A percentile compares a stretch with the other conserved stretches of the same genome.
phyloP scores from a whole-genome alignment of 2,329 filamentous ascomycete species.

The Dothistroma pini region DNA sequence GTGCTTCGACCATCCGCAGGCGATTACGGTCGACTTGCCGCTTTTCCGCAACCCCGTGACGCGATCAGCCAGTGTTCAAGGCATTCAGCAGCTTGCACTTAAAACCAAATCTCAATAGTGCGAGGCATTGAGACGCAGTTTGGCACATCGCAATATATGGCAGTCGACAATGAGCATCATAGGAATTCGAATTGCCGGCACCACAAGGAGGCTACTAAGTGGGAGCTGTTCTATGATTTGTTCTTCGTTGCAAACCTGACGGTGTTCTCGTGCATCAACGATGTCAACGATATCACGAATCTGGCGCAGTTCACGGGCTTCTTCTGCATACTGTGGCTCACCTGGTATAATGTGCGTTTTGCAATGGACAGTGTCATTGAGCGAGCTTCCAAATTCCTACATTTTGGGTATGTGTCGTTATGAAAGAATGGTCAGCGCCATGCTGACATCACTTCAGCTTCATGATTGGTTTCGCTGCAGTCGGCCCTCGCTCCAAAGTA shows the following conservation, averaged over 20 bases:
- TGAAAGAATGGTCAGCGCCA: not conserved
- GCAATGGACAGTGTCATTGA: conserved; percentile 40
- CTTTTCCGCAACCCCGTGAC: not conserved
- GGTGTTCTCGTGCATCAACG: conserved; percentile 57
- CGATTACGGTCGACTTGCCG: not conserved
- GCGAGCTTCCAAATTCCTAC: not conserved
- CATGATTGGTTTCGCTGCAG: conserved; percentile 1
- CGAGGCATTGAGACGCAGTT: not conserved
- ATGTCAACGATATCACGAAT: conserved; percentile 49
- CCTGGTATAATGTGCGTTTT: not conserved
- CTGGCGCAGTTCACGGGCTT: conserved; percentile 49
- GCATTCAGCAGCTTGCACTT: not conserved
- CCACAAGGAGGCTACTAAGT: conserved; percentile 16
- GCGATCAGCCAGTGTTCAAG: not conserved
- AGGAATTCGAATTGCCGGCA: not conserved
- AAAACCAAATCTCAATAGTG: not conserved
- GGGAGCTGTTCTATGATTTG: conserved; percentile 58
- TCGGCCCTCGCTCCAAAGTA: not conserved
- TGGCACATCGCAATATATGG: not conserved
- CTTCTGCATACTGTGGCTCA: conserved; percentile 57
- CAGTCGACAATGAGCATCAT: not conserved
- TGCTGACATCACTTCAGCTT: not conserved
- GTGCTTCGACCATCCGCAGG: not conserved
- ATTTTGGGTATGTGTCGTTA: not conserved
- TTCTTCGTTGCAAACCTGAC: conserved; percentile 63